phyloP scores from a whole-genome alignment of 805 yeast genomes.

The Metahyphopichia silvanorum region DNA sequence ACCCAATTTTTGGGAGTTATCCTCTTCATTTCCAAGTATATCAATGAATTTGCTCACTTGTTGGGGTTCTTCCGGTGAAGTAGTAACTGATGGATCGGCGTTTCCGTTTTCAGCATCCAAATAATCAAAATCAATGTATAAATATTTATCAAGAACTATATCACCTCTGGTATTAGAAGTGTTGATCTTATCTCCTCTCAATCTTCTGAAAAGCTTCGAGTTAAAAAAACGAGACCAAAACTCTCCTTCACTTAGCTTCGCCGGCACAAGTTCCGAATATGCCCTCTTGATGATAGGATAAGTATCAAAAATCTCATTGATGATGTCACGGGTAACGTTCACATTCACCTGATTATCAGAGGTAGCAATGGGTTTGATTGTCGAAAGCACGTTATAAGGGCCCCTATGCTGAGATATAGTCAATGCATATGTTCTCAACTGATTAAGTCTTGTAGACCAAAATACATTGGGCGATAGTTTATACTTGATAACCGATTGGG shows the following conservation, averaged over 20 bases:
- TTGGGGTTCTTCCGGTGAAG: constrained; percentile 20
- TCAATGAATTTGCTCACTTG: constrained; percentile 72
- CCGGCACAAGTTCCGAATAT: constrained; percentile 85
- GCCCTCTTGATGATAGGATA: constrained; percentile 91
- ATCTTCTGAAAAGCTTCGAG: constrained; percentile 79
- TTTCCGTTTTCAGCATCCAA: constrained; percentile 16
- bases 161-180: constrained; percentile 79
- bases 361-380: constrained; percentile 91
- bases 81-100: background rate
- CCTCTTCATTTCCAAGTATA: constrained; percentile 75
- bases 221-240: constrained; percentile 96
- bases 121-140: constrained; percentile 63
- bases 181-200: constrained; percentile 81
- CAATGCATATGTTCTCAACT: constrained; percentile 81
- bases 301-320: constrained; percentile 84
- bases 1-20: constrained; percentile 73
- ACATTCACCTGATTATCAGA: constrained; percentile 93
- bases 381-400: constrained; percentile 88
- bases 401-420: constrained; percentile 83
- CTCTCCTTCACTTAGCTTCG: constrained; percentile 76
- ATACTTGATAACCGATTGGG: constrained; percentile 79
- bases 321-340: constrained; percentile 85
- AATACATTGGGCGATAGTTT: constrained; percentile 79
- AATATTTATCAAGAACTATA: constrained; percentile 76
- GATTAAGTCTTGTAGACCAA: constrained; percentile 80